These are phyloP conservation scores for Pyracantha coccinea DNA, from an alignment of 331 rosid species.

Conservation along the genomic window DNA sequence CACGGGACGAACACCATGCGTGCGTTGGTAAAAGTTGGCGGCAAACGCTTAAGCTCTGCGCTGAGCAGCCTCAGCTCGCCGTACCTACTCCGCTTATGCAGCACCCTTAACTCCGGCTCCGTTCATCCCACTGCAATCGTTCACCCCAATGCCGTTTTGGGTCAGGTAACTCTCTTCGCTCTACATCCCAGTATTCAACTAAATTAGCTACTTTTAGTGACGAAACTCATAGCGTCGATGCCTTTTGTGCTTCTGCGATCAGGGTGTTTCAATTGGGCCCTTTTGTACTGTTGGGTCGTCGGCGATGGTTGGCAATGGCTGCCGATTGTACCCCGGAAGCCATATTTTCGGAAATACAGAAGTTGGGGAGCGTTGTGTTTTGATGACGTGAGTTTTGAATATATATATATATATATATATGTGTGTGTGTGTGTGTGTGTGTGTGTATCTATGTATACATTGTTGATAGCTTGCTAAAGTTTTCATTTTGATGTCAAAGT, in stretches of 20 bases:
- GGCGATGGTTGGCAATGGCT: constrained; percentile 65
- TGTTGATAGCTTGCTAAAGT: not conserved
- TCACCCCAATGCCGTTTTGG: constrained; percentile 66
- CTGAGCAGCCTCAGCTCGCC: not conserved
- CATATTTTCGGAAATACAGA: constrained; percentile 72
- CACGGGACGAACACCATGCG: not conserved
- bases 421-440: too few relatives aligned
- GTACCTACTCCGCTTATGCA: not conserved
- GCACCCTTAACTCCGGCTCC: constrained; percentile 13
- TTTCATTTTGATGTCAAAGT: not conserved
- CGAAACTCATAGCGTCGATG: not conserved
- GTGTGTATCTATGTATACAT: not conserved
- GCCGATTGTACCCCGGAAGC: constrained; percentile 71
- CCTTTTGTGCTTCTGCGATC: constrained; percentile 6
- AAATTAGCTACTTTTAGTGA: not conserved
- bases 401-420: too few relatives aligned
- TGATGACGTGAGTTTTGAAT: constrained; percentile 72
- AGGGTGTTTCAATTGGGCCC: constrained; percentile 91
- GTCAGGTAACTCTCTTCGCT: too few relatives aligned
- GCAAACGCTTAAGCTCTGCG: not conserved
- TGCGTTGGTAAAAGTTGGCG: not conserved
- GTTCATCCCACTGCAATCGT: constrained; percentile 66
- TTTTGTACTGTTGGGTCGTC: constrained; percentile 82
- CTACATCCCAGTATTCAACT: too few relatives aligned
- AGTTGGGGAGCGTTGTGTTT: constrained; percentile 63